A percentile compares a stretch with the other conserved stretches of the same genome.
These are phyloP conservation scores for Trapa incisa DNA, from an alignment of 345 rosid species.

Conservation along the genomic window DNA sequence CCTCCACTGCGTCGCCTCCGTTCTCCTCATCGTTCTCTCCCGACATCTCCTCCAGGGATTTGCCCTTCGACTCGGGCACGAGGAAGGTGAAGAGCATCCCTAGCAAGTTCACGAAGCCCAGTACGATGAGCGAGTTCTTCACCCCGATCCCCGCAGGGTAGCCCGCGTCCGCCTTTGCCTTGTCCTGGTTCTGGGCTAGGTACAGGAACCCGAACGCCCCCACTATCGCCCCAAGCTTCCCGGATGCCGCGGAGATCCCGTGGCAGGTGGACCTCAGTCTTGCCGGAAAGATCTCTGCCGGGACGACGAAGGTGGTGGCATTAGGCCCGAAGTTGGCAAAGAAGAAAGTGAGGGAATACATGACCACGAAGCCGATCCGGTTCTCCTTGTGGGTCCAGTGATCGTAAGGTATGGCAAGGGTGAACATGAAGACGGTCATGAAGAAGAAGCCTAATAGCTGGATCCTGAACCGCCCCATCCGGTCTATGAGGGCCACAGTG, in stretches of 20 bases:
- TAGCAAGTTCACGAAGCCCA: constrained; percentile 21
- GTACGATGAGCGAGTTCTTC: constrained; percentile 22
- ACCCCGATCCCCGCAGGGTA: constrained; percentile 34
- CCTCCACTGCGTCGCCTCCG: not conserved
- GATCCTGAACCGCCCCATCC: constrained; percentile 23
- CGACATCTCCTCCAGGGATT: constrained; percentile 32
- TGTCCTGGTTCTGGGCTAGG: constrained; percentile 23
- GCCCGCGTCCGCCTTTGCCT: constrained; percentile 29
- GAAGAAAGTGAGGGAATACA: constrained; percentile 33
- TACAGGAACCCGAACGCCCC: constrained; percentile 30
- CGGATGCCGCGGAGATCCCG: constrained; percentile 29
- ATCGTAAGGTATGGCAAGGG: constrained; percentile 28
- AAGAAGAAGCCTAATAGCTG: constrained; percentile 34
- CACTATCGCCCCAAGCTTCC: constrained; percentile 29
- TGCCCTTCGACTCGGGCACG: constrained; percentile 34
- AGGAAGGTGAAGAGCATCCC: constrained; percentile 25
- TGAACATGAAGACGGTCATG: constrained; percentile 37
- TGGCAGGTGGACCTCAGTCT: constrained; percentile 34
- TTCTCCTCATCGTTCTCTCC: constrained; percentile 19
- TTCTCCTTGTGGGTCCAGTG: constrained; percentile 30
- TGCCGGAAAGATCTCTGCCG: constrained; percentile 33
- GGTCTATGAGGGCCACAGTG: constrained; percentile 26
- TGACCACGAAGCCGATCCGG: constrained; percentile 24
- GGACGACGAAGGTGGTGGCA: constrained; percentile 33
- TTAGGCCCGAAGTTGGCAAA: constrained; percentile 36